A percentile compares a stretch with the other conserved stretches of the same genome.
Evolutionary conservation across 2,329 filamentous ascomycete species (phyloP).

Genomic region (Podosphaera leucotricha): DNA sequence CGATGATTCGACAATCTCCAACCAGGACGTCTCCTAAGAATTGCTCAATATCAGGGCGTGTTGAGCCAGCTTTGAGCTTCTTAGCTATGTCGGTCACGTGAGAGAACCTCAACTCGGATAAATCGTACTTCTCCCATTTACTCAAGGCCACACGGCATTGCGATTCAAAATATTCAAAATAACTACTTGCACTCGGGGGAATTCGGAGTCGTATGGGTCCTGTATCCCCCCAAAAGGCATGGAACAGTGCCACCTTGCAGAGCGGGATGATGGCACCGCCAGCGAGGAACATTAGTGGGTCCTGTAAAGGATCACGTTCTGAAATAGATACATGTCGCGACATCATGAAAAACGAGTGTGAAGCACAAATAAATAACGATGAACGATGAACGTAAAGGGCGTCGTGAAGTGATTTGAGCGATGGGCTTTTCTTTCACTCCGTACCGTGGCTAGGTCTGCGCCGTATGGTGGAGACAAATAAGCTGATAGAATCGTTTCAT

Average conservation of each 20-base stretch:
- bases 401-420: neutral
- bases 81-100: constrained; percentile 2
- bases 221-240: constrained; percentile 2
- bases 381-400: neutral
- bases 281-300: constrained; percentile 2
- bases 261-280: constrained; percentile 2
- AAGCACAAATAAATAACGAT: neutral
- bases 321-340: constrained; percentile 1
- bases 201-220: constrained; percentile 1
- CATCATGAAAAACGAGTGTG: neutral
- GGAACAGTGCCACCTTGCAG: constrained; percentile 2
- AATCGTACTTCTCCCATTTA: constrained; percentile 3
- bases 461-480: neutral
- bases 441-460: constrained; percentile 1
- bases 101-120: constrained; percentile 1
- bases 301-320: constrained; percentile 3
- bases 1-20: constrained; percentile 1
- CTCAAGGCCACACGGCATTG: neutral
- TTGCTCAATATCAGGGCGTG: constrained; percentile 2
- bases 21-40: constrained; percentile 1
- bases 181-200: neutral
- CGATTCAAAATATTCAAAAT: constrained; percentile 2
- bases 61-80: constrained; percentile 2
- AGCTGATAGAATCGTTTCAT: neutral
- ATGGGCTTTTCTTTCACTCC: neutral